Conservation (phyloP, 352 stramenopile genomes). For the Globisporangium orthogonon region DNA sequence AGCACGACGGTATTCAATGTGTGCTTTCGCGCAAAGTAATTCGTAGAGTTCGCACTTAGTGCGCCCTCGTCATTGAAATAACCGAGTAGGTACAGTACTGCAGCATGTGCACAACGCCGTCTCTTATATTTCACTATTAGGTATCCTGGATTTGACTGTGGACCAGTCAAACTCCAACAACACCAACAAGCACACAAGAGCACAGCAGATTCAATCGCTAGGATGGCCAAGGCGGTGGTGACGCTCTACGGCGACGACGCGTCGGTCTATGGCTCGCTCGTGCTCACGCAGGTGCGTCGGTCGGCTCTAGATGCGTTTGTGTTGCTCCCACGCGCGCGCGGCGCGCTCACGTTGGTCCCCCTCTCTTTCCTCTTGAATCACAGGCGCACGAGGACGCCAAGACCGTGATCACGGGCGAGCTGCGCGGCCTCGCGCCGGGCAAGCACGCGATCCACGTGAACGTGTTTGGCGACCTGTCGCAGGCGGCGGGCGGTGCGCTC, state of each 20-base stretch:
- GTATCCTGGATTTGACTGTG: too few relatives aligned
- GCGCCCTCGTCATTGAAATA: too few relatives aligned
- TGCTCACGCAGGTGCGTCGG: conserved; percentile 59
- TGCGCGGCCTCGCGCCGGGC: conserved; percentile 71
- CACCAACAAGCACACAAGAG: neutral
- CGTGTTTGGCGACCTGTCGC: conserved; percentile 93
- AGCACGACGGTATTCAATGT: too few relatives aligned
- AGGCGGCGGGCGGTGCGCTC: conserved; percentile 58
- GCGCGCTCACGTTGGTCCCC: neutral
- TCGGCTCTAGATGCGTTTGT: neutral
- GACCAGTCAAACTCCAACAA: conserved; percentile 2
- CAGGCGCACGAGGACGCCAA: conserved; percentile 84
- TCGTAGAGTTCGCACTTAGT: too few relatives aligned
- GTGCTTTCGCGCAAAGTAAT: too few relatives aligned
- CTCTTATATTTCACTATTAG: too few relatives aligned
- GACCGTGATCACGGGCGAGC: conserved; percentile 77
- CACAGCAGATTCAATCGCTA: conserved; percentile 6
- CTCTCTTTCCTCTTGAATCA: neutral
- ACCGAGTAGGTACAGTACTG: too few relatives aligned
- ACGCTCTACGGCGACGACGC: conserved; percentile 84
- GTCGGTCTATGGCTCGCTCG: conserved; percentile 69
- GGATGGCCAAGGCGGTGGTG: conserved; percentile 81
- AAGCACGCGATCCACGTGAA: conserved; percentile 96
- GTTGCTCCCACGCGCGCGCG: neutral
- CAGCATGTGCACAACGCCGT: too few relatives aligned